Percentiles rank a stretch among this genome's conserved stretches.
Evolutionary conservation across 1,139 yeast species (phyloP).

Genomic region (Pichia sp.): DNA sequence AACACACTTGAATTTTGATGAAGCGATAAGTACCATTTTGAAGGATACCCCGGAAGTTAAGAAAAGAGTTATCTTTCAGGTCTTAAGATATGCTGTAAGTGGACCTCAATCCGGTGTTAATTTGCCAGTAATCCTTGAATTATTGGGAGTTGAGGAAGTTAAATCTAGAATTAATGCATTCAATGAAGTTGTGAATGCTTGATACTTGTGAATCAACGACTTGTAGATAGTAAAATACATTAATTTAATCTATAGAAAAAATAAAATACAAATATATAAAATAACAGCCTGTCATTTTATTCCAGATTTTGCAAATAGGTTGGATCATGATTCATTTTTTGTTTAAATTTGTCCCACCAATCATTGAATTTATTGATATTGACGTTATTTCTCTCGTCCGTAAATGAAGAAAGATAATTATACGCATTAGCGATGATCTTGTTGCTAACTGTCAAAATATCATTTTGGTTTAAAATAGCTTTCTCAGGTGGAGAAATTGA

Average conservation of each 20-base stretch:
- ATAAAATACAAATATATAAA: too few species aligned
- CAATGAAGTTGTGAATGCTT: constrained; percentile 16
- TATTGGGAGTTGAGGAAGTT: constrained; percentile 45
- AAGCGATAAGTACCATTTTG: constrained; percentile 5
- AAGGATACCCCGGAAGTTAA: constrained; percentile 8
- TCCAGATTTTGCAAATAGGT: constrained; percentile 52
- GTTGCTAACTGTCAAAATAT: constrained; percentile 47
- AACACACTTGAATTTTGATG: constrained; percentile 8
- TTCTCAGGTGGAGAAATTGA: constrained; percentile 4
- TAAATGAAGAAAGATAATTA: constrained; percentile 78
- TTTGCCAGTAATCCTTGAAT: constrained; percentile 47
- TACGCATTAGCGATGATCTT: constrained; percentile 89
- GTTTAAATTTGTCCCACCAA: constrained; percentile 93
- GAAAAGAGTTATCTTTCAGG: constrained; percentile 36
- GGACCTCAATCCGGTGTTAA: constrained; percentile 68
- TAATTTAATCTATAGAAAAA: too few species aligned
- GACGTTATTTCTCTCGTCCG: constrained; percentile 70
- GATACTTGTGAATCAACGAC: background rate
- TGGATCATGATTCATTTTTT: constrained; percentile 71
- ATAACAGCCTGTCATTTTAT: too few species aligned
- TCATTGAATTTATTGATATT: constrained; percentile 83
- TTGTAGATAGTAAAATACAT: too few species aligned
- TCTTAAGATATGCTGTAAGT: constrained; percentile 63
- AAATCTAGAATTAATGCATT: constrained; percentile 29
- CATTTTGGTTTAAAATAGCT: constrained; percentile 12